phyloP scores from a whole-genome alignment of 2,329 filamentous ascomycete species.

The Phaeosphaeriaceae sp. region DNA sequence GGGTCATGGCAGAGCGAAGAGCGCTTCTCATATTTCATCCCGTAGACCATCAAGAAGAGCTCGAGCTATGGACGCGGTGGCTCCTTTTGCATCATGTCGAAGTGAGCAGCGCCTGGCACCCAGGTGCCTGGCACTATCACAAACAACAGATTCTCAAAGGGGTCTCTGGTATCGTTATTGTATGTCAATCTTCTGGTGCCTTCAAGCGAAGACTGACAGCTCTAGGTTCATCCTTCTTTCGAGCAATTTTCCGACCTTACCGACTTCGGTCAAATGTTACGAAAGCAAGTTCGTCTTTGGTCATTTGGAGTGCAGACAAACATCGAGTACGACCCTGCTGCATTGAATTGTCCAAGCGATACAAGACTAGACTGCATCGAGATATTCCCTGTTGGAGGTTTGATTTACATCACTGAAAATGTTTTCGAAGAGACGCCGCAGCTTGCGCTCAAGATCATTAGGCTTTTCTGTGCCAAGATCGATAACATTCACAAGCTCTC shows the following conservation, averaged over 20 bases:
- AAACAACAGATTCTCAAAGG: slow-evolving; percentile 21
- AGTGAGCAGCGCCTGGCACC: slow-evolving; percentile 29
- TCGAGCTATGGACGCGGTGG: slow-evolving; percentile 43
- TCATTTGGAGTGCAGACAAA: slow-evolving; percentile 40
- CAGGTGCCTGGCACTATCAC: slow-evolving; percentile 38
- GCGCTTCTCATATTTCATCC: slow-evolving; percentile 42
- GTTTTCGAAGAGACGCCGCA: slow-evolving; percentile 50
- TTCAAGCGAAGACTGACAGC: slow-evolving; percentile 12
- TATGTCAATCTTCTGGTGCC: slow-evolving; percentile 10
- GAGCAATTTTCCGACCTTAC: slow-evolving; percentile 40
- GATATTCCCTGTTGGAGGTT: slow-evolving; percentile 50
- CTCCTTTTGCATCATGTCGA: slow-evolving; percentile 39
- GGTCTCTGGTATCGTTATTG: slow-evolving; percentile 38
- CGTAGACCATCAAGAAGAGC: slow-evolving; percentile 33
- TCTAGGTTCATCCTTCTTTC: slow-evolving; percentile 41
- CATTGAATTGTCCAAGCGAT: slow-evolving; percentile 19
- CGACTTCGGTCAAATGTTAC: slow-evolving; percentile 41
- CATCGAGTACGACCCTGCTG: slow-evolving; percentile 20
- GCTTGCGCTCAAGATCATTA: slow-evolving; percentile 46
- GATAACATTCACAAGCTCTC: slow-evolving; percentile 23
- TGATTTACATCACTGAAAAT: slow-evolving; percentile 55
- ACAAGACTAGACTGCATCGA: slow-evolving; percentile 33
- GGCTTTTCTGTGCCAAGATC: slow-evolving; percentile 43
- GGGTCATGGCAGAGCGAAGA: slow-evolving; percentile 20
- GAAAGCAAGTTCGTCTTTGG: slow-evolving; percentile 40